phyloP scores from a whole-genome alignment of 164 flowering plant species.

The Paratinospora sagittata region DNA sequence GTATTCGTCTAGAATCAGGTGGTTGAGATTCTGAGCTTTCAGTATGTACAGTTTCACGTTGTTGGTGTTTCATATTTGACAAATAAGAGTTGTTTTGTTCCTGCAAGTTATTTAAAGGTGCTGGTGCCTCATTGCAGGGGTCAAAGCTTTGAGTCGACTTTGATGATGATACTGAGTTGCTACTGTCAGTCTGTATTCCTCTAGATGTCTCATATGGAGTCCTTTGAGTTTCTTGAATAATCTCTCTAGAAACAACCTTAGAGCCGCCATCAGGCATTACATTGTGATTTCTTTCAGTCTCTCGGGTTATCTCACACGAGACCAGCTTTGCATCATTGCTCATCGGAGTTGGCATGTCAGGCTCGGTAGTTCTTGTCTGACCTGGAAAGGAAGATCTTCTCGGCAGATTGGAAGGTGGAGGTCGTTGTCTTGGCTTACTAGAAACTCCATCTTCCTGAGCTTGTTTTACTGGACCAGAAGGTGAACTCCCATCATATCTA shows the following conservation, averaged over 20 bases:
- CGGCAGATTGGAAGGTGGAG: conserved; percentile 45
- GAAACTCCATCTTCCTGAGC: conserved; percentile 51
- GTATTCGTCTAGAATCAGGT: conserved; percentile 31
- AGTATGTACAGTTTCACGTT: conserved; percentile 5
- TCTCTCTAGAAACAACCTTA: conserved; percentile 17
- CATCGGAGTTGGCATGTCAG: conserved; percentile 29
- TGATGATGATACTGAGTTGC: conserved; percentile 57
- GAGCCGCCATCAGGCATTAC: conserved; percentile 19
- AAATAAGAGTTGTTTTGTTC: conserved; percentile 12
- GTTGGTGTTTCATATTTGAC: not conserved
- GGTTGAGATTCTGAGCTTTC: conserved; percentile 27
- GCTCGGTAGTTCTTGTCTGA: conserved; percentile 36
- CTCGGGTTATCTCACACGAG: conserved; percentile 27
- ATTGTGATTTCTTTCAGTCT: conserved; percentile 26
- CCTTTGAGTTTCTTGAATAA: conserved; percentile 22
- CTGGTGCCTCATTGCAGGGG: conserved; percentile 37
- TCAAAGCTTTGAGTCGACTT: conserved; percentile 47
- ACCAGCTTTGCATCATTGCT: conserved; percentile 21
- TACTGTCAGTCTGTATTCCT: conserved; percentile 42
- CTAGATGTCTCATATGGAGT: conserved; percentile 25
- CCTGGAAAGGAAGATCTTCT: conserved; percentile 56
- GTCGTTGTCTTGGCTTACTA: conserved; percentile 49
- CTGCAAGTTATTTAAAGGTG: conserved; percentile 23
- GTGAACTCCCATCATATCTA: conserved; percentile 55
- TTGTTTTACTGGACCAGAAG: conserved; percentile 46